These are phyloP conservation scores for Aspergillus fumigatiaffinis DNA, from an alignment of 2,329 filamentous ascomycete genomes.

Conservation along the genomic window DNA sequence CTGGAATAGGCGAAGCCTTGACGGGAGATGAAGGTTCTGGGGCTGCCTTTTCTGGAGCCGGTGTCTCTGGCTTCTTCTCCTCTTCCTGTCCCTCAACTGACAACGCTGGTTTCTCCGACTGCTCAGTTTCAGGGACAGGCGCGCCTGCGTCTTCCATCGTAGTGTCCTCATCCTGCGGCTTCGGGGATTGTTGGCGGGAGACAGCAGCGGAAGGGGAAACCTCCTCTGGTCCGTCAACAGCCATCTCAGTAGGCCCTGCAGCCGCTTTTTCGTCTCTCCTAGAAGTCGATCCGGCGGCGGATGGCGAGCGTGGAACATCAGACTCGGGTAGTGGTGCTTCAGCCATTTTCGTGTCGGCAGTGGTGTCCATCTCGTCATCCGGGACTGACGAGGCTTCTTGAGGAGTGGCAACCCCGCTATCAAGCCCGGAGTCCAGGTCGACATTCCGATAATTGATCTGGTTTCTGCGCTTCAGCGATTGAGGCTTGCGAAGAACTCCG, in stretches of 20 bases:
- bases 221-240: constrained; percentile 27
- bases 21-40: constrained; percentile 16
- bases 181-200: constrained; percentile 28
- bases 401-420: constrained; percentile 49
- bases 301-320: constrained; percentile 28
- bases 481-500: constrained; percentile 61
- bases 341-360: constrained; percentile 38
- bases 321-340: constrained; percentile 37
- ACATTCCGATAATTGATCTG: constrained; percentile 61
- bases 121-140: constrained; percentile 16
- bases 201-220: constrained; percentile 24
- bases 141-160: constrained; percentile 37
- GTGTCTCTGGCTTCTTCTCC: constrained; percentile 23
- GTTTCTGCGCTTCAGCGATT: constrained; percentile 49
- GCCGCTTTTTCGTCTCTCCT: constrained; percentile 30
- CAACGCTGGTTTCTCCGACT: constrained; percentile 14
- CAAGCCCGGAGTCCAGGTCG: constrained; percentile 51
- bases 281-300: constrained; percentile 27
- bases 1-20: constrained; percentile 16
- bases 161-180: constrained; percentile 33
- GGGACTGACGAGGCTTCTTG: constrained; percentile 39
- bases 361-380: constrained; percentile 41
- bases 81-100: constrained; percentile 16
- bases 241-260: constrained; percentile 30
- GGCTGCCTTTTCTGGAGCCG: constrained; percentile 15